Evolutionary conservation across 208 protist genomes (phyloP), one percentile per base, ranked within the genome.

Genomic region (Polymyxa betae): DNA sequence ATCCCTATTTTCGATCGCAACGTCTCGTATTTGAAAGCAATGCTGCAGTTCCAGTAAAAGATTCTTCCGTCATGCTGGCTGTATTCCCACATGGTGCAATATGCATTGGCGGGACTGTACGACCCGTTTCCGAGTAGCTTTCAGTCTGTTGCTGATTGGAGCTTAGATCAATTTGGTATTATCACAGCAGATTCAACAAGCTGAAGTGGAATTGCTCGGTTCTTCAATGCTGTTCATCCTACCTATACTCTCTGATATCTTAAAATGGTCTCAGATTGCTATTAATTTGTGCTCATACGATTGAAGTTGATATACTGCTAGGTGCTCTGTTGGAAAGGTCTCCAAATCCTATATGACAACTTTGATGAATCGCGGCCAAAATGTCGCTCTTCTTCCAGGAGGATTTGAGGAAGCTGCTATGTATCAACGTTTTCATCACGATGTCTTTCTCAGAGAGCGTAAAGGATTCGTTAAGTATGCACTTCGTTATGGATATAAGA

Each of bases 401-500:
- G 72, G 72, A 35, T 82, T 82, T 82, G 72, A 82, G 12, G 72
- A 82, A n/a, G 72, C 72, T 5, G 72, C 72, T 5, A 45, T 82
- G 10, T 82, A 82, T n/a, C n/a, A n/a, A 40, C 72, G n/a, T 20
- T n/a, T 38, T 82, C 16, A 43, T 5, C 35, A 82, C 72, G 72
- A 35, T n/a, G 72, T 82, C 72, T 82, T 82, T n/a, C 5, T 82
- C n/a, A 35, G n/a, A 20, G 12, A 82, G 35, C 5, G 72, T 5
- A 82, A 82, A 82, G 72, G 72, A 5, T 82, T 82, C 40, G 40
- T 82, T n/a, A 82, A 82, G n/a, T 82, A 82, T 82, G 72, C 72
- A 20, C n/a, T 82, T 5, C 72, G 35, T 38, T 43, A 82, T n/a
- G 72, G 72, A 16, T 82, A 82, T 43, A 82, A 82, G 72, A 82